Percentiles rank a stretch among this genome's conserved stretches.
Evolutionary conservation across 352 stramenopile genomes (phyloP).

Genomic region (Phytophthora foliorum): DNA sequence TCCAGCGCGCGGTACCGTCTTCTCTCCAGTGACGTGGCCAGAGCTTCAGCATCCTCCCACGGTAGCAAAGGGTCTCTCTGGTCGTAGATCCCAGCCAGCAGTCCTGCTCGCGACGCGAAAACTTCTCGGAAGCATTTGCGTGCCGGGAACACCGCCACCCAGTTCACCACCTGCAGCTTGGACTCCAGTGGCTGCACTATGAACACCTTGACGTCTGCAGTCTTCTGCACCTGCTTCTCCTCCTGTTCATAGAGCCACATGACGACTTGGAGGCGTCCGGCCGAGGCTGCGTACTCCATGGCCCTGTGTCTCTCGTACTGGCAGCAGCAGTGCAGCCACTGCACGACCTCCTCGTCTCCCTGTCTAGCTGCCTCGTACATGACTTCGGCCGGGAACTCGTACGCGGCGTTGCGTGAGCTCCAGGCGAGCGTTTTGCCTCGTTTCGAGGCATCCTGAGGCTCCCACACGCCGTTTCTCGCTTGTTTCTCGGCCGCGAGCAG

Average conservation of each 20-base stretch:
- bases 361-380: constrained; percentile 54
- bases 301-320: constrained; percentile 47
- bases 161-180: constrained; percentile 46
- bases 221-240: constrained; percentile 4
- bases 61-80: constrained; percentile 42
- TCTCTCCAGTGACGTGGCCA: constrained; percentile 18
- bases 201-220: constrained; percentile 23
- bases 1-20: constrained; percentile 43
- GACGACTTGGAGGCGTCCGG: constrained; percentile 43
- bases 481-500: constrained; percentile 18
- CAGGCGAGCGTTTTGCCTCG: constrained; percentile 33
- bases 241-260: constrained; percentile 46
- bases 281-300: constrained; percentile 53
- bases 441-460: neutral
- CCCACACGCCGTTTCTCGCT: constrained; percentile 1
- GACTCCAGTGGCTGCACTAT: constrained; percentile 42
- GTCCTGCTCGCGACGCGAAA: constrained; percentile 40
- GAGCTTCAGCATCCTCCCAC: constrained; percentile 23
- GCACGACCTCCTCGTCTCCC: constrained; percentile 44
- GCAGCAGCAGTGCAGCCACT: constrained; percentile 51
- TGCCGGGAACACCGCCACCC: constrained; percentile 42
- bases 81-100: constrained; percentile 42
- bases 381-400: constrained; percentile 45
- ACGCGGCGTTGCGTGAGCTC: constrained; percentile 43
- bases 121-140: constrained; percentile 43